Conservation (phyloP, 2,329 filamentous ascomycete species). For the Xylariaceae sp. region DNA sequence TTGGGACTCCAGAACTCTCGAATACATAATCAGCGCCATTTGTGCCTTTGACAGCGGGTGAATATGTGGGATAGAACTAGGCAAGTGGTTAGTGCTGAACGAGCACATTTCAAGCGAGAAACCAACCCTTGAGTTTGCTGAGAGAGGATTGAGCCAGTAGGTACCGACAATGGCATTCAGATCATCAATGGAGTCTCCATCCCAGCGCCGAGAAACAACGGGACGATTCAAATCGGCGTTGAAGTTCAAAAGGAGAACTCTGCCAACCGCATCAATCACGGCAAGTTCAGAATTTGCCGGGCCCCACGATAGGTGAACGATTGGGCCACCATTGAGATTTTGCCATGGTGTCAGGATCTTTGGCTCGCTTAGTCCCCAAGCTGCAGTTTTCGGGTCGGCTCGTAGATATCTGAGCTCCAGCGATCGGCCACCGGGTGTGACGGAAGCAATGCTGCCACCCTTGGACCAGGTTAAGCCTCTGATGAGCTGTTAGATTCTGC, state of each 20-base stretch:
- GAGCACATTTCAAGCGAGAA: neutral
- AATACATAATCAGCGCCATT: constrained; percentile 58
- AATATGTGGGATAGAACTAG: constrained; percentile 47
- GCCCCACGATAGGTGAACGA: constrained; percentile 82
- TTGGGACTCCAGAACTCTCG: constrained; percentile 59
- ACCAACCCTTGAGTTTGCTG: constrained; percentile 35
- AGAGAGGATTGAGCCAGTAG: constrained; percentile 71
- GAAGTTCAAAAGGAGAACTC: constrained; percentile 69
- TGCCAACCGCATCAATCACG: constrained; percentile 72
- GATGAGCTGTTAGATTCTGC: constrained; percentile 35
- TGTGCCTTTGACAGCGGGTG: constrained; percentile 59
- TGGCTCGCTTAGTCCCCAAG: constrained; percentile 73
- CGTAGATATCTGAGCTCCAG: constrained; percentile 70
- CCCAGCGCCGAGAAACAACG: constrained; percentile 54
- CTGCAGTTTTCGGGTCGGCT: constrained; percentile 61
- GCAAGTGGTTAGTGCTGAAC: constrained; percentile 9
- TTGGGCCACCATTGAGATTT: constrained; percentile 56
- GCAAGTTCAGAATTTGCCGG: constrained; percentile 71
- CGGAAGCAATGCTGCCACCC: constrained; percentile 76
- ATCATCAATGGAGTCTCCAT: constrained; percentile 67
- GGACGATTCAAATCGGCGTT: constrained; percentile 69
- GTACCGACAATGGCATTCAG: constrained; percentile 73
- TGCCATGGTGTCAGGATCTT: constrained; percentile 57
- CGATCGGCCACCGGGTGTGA: constrained; percentile 64
- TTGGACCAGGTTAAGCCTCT: constrained; percentile 82